Conservation (phyloP, 768 basidiomycete genomes). For the Scleroderma citrinum region DNA sequence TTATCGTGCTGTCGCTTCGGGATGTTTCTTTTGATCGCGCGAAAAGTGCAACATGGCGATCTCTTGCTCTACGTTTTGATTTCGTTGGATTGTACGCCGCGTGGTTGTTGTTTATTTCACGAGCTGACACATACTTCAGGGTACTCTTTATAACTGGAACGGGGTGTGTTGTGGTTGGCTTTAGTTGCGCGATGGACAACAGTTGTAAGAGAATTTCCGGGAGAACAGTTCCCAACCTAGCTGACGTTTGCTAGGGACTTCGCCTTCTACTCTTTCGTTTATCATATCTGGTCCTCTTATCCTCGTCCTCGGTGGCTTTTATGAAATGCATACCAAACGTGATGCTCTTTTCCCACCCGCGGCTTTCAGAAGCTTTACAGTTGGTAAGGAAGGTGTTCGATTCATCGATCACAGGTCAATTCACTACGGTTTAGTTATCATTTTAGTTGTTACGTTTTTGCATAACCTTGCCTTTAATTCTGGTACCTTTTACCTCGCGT, state of each 20-base stretch:
- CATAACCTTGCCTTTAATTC: constrained; percentile 82
- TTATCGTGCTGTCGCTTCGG: constrained; percentile 58
- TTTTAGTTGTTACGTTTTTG: constrained; percentile 66
- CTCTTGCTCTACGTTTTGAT: constrained; percentile 57
- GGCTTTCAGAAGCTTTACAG: constrained; percentile 53
- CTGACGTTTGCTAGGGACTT: constrained; percentile 45
- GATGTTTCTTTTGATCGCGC: constrained; percentile 42
- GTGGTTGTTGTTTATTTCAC: constrained; percentile 10
- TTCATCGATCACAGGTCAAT: constrained; percentile 6
- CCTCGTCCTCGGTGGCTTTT: constrained; percentile 54
- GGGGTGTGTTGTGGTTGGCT: constrained; percentile 68
- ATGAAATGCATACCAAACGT: constrained; percentile 61
- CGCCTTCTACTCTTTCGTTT: constrained; percentile 53
- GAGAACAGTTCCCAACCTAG: constrained; percentile 8
- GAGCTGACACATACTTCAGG: constrained; percentile 34
- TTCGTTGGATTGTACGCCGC: constrained; percentile 68
- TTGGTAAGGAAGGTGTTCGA: constrained; percentile 38
- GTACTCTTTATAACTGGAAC: constrained; percentile 71
- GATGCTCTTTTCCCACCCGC: constrained; percentile 69
- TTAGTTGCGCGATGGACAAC: constrained; percentile 63
- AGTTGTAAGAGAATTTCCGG: constrained; percentile 51
- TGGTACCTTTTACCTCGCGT: constrained; percentile 80
- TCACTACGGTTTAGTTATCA: constrained; percentile 41
- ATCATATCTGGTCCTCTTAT: constrained; percentile 51
- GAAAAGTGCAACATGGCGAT: constrained; percentile 49